Conservation (phyloP, 108 stramenopile species). For the Craspedostauros australis region DNA sequence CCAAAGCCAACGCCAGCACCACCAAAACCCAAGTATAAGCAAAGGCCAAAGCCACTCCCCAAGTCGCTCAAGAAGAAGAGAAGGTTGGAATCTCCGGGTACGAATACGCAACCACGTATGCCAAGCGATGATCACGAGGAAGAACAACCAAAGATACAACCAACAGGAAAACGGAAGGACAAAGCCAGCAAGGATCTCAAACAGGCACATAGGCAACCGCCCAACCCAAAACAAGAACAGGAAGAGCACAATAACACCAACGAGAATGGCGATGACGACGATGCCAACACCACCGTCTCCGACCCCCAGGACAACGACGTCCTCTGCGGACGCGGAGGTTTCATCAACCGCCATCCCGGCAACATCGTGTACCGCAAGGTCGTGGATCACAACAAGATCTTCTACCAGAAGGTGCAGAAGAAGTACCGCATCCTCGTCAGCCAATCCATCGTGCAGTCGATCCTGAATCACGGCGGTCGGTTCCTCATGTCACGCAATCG, state of each 20-base stretch:
- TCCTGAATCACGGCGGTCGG: constrained; percentile 25
- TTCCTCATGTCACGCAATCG: constrained; percentile 16
- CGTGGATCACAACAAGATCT: constrained; percentile 48
- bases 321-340: constrained; percentile 72
- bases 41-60: no score
- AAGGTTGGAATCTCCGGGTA: no score
- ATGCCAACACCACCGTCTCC: neutral
- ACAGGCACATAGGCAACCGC: neutral
- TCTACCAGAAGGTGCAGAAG: constrained; percentile 66
- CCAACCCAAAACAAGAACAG: neutral
- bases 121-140: no score
- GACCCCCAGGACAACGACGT: constrained; percentile 35
- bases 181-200: neutral
- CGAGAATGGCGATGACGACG: neutral
- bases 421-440: constrained; percentile 71
- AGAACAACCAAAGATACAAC: no score
- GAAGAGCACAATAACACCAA: neutral
- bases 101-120: no score
- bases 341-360: constrained; percentile 73
- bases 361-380: constrained; percentile 68
- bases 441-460: constrained; percentile 69
- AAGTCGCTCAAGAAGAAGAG: no score
- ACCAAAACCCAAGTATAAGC: no score
- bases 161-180: neutral
- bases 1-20: no score